A percentile compares a stretch with the other conserved stretches of the same genome.
These are phyloP conservation scores for Ogataea trehaloabstinens DNA, from an alignment of 805 yeast genomes.

Conservation along the genomic window DNA sequence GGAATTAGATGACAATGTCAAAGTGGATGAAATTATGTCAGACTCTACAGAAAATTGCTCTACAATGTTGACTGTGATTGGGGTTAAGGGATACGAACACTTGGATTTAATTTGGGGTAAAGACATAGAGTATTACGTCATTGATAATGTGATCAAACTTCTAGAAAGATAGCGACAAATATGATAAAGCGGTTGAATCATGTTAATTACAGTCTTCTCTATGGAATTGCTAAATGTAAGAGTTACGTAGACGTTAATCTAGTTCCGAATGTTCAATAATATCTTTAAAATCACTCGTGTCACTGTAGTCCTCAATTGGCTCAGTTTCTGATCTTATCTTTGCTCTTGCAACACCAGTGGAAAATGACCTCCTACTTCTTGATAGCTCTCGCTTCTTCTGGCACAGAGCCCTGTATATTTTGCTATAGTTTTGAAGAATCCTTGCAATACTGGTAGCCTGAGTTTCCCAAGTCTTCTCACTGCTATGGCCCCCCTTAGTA, in stretches of 20 bases:
- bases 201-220: too few relatives aligned
- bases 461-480: slow-evolving; percentile 10
- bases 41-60: slow-evolving; percentile 1
- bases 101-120: slow-evolving; percentile 93
- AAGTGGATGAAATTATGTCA: slow-evolving; percentile 13
- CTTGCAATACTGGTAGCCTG: slow-evolving; percentile 10
- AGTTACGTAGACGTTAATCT: too few relatives aligned
- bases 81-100: slow-evolving; percentile 77
- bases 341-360: background rate
- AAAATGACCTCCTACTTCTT: slow-evolving; percentile 3
- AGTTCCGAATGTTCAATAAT: background rate
- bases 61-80: slow-evolving; percentile 33
- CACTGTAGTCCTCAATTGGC: slow-evolving; percentile 3
- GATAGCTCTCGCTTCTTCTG: slow-evolving; percentile 11
- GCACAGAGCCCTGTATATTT: slow-evolving; percentile 10
- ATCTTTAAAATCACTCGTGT: background rate
- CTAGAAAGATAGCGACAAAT: slow-evolving; percentile 10
- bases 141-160: slow-evolving; percentile 38
- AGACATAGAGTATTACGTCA: slow-evolving; percentile 50
- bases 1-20: slow-evolving; percentile 12
- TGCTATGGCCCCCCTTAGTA: background rate
- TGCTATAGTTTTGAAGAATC: slow-evolving; percentile 15
- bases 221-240: too few relatives aligned
- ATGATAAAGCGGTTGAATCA: too few relatives aligned
- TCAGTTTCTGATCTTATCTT: slow-evolving; percentile 2